These are phyloP conservation scores for Sclerotinia subarctica DNA, from an alignment of 2,329 filamentous ascomycete genomes.

Conservation along the genomic window DNA sequence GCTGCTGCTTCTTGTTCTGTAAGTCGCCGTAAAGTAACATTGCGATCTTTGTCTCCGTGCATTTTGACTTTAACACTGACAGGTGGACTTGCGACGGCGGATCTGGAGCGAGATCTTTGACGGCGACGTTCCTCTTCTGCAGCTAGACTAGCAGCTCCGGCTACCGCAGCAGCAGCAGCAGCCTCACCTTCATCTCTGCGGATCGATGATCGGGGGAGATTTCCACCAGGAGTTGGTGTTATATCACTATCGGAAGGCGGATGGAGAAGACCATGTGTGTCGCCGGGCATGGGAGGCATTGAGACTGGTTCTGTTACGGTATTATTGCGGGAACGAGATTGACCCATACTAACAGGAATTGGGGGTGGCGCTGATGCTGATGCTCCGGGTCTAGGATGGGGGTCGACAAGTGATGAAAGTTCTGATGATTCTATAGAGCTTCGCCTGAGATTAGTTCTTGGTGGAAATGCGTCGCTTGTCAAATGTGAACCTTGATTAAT, in stretches of 20 bases:
- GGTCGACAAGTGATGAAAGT: slow-evolving; percentile 35
- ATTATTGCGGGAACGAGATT: slow-evolving; percentile 44
- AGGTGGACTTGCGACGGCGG: slow-evolving; percentile 43
- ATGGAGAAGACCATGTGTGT: slow-evolving; percentile 48
- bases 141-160: slow-evolving; percentile 48
- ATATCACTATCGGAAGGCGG: slow-evolving; percentile 24
- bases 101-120: slow-evolving; percentile 28
- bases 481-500: slow-evolving; percentile 54
- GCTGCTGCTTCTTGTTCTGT: slow-evolving; percentile 58
- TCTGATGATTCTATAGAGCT: slow-evolving; percentile 34
- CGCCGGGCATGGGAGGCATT: slow-evolving; percentile 56
- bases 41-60: slow-evolving; percentile 57
- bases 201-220: slow-evolving; percentile 46
- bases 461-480: slow-evolving; percentile 64
- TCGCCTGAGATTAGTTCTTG: slow-evolving; percentile 43
- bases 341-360: slow-evolving; percentile 9
- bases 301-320: slow-evolving; percentile 38
- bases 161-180: slow-evolving; percentile 46
- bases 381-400: slow-evolving; percentile 40
- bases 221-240: slow-evolving; percentile 35
- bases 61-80: slow-evolving; percentile 59
- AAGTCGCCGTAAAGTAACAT: slow-evolving; percentile 58
- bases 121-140: slow-evolving; percentile 45
- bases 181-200: slow-evolving; percentile 45
- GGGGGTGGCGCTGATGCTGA: slow-evolving; percentile 41